phyloP scores from a whole-genome alignment of 225 moss, liverwort and hornwort species.

The Polytrichum commune region DNA sequence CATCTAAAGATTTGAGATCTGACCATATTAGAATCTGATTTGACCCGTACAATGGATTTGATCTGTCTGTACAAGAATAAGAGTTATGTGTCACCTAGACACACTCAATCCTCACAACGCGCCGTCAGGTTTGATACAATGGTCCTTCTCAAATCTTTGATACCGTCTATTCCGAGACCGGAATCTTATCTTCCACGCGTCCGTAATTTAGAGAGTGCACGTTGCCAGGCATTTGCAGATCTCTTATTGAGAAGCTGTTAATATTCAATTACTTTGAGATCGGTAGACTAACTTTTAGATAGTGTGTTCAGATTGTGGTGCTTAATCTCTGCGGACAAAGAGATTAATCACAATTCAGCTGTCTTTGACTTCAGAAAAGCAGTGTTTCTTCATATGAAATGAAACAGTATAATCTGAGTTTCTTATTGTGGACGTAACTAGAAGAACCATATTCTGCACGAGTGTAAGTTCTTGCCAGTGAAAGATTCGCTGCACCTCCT shows the following conservation, averaged over 20 bases:
- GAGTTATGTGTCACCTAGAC: constrained; percentile 9
- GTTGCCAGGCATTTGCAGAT: background rate
- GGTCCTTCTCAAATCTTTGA: constrained; percentile 4
- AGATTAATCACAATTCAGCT: too few relatives aligned
- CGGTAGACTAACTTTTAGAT: too few relatives aligned
- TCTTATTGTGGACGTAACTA: too few relatives aligned
- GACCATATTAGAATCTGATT: constrained; percentile 37
- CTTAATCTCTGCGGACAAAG: too few relatives aligned
- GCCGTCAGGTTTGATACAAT: background rate
- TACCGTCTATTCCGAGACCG: background rate
- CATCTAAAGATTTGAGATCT: background rate
- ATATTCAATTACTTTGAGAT: background rate
- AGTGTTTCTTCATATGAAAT: too few relatives aligned
- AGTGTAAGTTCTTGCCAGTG: too few relatives aligned
- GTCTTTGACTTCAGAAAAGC: too few relatives aligned
- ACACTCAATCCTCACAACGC: background rate
- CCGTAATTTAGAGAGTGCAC: background rate
- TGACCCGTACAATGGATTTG: constrained; percentile 36
- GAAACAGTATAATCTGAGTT: too few relatives aligned
- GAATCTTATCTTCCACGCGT: background rate
- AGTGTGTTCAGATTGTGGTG: too few relatives aligned
- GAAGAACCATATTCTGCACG: too few relatives aligned
- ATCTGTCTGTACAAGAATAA: constrained; percentile 33
- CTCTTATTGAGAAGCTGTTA: background rate
- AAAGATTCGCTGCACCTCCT: too few relatives aligned